These are phyloP conservation scores for Scheffersomyces ergatensis DNA, from an alignment of 805 yeast genomes.

Conservation along the genomic window DNA sequence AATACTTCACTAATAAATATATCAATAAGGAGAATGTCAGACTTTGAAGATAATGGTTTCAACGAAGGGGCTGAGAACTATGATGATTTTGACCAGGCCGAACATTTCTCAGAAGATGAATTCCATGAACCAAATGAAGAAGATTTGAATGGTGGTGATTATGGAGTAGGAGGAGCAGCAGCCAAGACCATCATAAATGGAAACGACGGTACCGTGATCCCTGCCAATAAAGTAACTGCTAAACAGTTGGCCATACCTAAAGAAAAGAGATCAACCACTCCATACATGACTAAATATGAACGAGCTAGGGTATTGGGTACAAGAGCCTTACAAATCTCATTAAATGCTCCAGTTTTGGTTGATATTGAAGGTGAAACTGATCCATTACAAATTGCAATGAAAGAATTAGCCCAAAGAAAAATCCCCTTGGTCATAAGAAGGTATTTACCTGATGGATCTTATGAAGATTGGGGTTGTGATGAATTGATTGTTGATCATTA, in stretches of 20 bases:
- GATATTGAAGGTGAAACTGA: slow-evolving; percentile 99
- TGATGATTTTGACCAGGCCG: slow-evolving; percentile 80
- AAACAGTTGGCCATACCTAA: slow-evolving; percentile 85
- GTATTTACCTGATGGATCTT: slow-evolving; percentile 94
- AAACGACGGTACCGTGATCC: slow-evolving; percentile 57
- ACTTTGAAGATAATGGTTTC: slow-evolving; percentile 48
- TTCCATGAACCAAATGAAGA: slow-evolving; percentile 36
- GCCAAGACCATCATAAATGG: slow-evolving; percentile 74
- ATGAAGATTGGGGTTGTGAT: slow-evolving; percentile 99
- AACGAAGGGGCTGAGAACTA: slow-evolving; percentile 68
- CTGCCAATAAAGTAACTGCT: slow-evolving; percentile 45
- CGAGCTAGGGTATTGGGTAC: slow-evolving; percentile 97
- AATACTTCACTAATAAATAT: too few species aligned
- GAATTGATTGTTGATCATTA: slow-evolving; percentile 87
- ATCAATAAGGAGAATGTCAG: slow-evolving; percentile 34
- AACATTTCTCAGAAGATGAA: slow-evolving; percentile 76
- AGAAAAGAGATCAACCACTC: slow-evolving; percentile 90
- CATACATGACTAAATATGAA: slow-evolving; percentile 98
- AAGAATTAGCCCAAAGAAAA: slow-evolving; percentile 90
- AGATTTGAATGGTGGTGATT: slow-evolving; percentile 29
- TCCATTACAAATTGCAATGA: slow-evolving; percentile 96
- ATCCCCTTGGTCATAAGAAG: slow-evolving; percentile 95
- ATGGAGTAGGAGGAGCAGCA: slow-evolving; percentile 54
- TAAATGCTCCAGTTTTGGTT: slow-evolving; percentile 97
- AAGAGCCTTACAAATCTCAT: slow-evolving; percentile 93